Percentiles rank a stretch among this genome's conserved stretches.
phyloP scores from a whole-genome alignment of 2,329 filamentous ascomycete genomes.

The Mariannaea sp. region DNA sequence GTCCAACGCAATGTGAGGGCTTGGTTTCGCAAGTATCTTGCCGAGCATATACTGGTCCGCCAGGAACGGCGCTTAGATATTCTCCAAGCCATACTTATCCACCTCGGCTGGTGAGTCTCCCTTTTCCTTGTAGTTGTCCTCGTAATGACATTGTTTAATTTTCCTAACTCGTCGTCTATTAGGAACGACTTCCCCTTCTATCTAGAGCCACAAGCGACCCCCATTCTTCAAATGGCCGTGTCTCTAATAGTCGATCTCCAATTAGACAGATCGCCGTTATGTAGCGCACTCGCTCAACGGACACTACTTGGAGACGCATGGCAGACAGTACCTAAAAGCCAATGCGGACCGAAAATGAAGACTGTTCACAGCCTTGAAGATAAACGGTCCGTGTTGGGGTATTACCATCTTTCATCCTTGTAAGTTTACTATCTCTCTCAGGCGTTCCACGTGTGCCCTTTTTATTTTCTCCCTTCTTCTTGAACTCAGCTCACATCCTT shows the following conservation, averaged over 20 bases:
- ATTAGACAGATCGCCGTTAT: slow-evolving; percentile 40
- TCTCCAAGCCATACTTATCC: slow-evolving; percentile 46
- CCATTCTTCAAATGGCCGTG: slow-evolving; percentile 46
- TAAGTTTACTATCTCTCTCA: no score
- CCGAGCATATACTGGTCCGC: slow-evolving; percentile 44
- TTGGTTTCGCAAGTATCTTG: slow-evolving; percentile 46
- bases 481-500: neutral
- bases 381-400: slow-evolving; percentile 47
- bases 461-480: no score
- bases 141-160: no score
- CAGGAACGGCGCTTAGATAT: slow-evolving; percentile 45
- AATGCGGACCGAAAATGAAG: slow-evolving; percentile 16
- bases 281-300: slow-evolving; percentile 31
- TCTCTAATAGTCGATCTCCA: slow-evolving; percentile 47
- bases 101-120: slow-evolving; percentile 43
- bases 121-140: no score
- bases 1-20: slow-evolving; percentile 41
- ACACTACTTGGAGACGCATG: slow-evolving; percentile 43
- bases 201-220: slow-evolving; percentile 44
- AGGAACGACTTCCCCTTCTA: slow-evolving; percentile 50
- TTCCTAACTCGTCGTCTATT: neutral
- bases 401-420: slow-evolving; percentile 46
- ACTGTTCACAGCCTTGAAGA: slow-evolving; percentile 41
- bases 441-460: no score
- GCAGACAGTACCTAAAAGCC: slow-evolving; percentile 27